phyloP scores from a whole-genome alignment of 202 grass and related monocot genomes.

The Saccharum hybrid region DNA sequence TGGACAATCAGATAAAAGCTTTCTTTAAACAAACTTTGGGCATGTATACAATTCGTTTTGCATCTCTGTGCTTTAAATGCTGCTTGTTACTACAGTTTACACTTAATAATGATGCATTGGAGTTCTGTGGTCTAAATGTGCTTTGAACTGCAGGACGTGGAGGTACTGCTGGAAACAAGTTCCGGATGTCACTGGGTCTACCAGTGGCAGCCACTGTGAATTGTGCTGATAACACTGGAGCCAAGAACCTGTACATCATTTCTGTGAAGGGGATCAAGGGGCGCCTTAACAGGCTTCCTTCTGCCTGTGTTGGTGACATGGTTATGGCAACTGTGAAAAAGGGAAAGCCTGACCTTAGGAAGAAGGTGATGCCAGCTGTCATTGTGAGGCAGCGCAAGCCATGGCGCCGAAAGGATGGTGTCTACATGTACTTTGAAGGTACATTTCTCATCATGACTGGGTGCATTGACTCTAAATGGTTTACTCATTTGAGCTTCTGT shows the following conservation, averaged over 20 bases:
- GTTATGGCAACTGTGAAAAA: conserved; percentile 96
- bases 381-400: conserved; percentile 92
- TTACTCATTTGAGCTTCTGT: background rate
- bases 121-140: background rate
- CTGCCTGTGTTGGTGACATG: conserved; percentile 91
- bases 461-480: background rate
- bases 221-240: conserved; percentile 84
- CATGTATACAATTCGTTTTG: background rate
- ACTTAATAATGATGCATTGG: background rate
- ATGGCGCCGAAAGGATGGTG: conserved; percentile 93
- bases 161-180: conserved; percentile 88
- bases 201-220: conserved; percentile 88
- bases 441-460: background rate
- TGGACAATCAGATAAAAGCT: background rate
- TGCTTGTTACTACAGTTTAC: background rate
- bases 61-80: background rate
- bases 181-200: conserved; percentile 90
- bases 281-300: conserved; percentile 71
- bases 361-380: conserved; percentile 98
- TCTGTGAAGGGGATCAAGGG: conserved; percentile 95
- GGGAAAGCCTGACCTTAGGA: conserved; percentile 91
- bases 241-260: conserved; percentile 87
- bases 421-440: conserved; percentile 99
- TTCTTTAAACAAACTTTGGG: background rate
- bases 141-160: conserved; percentile 62